These are phyloP conservation scores for Potentilla sterilis DNA, from an alignment of 306 rosid genomes.

Conservation along the genomic window DNA sequence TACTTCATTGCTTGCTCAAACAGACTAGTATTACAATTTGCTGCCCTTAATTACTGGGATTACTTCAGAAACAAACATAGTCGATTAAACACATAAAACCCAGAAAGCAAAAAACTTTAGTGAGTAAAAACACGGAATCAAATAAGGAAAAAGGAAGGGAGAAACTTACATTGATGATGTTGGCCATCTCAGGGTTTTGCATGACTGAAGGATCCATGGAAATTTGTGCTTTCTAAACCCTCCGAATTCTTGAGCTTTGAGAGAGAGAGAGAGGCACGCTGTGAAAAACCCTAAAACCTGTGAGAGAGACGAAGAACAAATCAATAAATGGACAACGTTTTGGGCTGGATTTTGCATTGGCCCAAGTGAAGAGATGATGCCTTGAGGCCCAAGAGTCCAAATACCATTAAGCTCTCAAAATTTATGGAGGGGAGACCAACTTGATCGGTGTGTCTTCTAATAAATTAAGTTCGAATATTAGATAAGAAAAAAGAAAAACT, in stretches of 20 bases:
- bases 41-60: not conserved
- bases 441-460: too few relatives aligned
- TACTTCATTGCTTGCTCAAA: not conserved
- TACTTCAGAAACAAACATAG: not conserved
- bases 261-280: not conserved
- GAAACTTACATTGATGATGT: slow-evolving; percentile 61
- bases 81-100: not conserved
- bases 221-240: slow-evolving; percentile 11
- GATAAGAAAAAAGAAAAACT: too few relatives aligned
- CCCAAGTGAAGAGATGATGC: not conserved
- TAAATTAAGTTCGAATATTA: too few relatives aligned
- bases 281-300: slow-evolving; percentile 27
- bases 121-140: not conserved
- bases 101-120: not conserved
- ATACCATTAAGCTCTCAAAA: too few relatives aligned
- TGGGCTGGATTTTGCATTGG: not conserved
- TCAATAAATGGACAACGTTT: not conserved
- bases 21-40: not conserved
- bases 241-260: not conserved
- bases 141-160: not conserved
- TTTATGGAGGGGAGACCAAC: too few relatives aligned
- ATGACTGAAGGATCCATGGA: slow-evolving; percentile 72
- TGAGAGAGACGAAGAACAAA: not conserved
- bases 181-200: slow-evolving; percentile 59
- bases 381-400: not conserved